Evolutionary conservation across 2,329 filamentous ascomycete species (phyloP).

Genomic region (Aureobasidium pullulans): DNA sequence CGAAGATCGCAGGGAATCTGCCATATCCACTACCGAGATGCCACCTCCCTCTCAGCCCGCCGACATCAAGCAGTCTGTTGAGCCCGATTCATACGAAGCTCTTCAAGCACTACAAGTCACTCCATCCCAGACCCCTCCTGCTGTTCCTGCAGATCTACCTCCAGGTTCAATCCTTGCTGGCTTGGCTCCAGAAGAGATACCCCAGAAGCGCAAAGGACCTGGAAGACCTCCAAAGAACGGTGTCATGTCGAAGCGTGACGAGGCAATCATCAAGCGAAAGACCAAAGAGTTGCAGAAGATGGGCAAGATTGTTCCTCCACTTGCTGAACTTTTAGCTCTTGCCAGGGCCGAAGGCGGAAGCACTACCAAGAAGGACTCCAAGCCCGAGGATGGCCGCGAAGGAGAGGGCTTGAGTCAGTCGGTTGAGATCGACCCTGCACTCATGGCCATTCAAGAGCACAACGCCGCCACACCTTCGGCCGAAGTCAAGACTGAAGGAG

Average conservation of each 20-base stretch:
- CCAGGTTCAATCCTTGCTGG: constrained; percentile 26
- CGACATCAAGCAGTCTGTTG: constrained; percentile 15
- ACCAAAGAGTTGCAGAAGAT: constrained; percentile 29
- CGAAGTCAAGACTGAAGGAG: constrained; percentile 4
- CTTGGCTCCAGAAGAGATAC: constrained; percentile 29
- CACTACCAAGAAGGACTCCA: constrained; percentile 13
- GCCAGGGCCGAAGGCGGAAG: constrained; percentile 25
- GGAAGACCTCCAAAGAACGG: constrained; percentile 78
- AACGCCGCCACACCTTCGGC: constrained; percentile 4
- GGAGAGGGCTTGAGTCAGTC: constrained; percentile 12
- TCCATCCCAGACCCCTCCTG: constrained; percentile 11
- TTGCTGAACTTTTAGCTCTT: constrained; percentile 25
- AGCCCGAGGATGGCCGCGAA: constrained; percentile 18
- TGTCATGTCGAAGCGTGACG: constrained; percentile 71
- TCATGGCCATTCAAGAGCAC: constrained; percentile 12
- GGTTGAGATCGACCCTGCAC: constrained; percentile 12
- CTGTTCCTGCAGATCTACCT: constrained; percentile 15
- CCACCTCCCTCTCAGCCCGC: constrained; percentile 8
- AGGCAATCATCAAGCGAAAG: constrained; percentile 27
- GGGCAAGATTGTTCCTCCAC: constrained; percentile 23
- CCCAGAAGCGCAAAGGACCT: constrained; percentile 64
- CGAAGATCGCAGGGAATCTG: constrained; percentile 1
- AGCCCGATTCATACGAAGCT: constrained; percentile 5
- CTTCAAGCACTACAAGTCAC: constrained; percentile 1
- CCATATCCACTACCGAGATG: constrained; percentile 5